phyloP scores from a whole-genome alignment of 768 basidiomycete genomes.

The Boletales sp. region DNA sequence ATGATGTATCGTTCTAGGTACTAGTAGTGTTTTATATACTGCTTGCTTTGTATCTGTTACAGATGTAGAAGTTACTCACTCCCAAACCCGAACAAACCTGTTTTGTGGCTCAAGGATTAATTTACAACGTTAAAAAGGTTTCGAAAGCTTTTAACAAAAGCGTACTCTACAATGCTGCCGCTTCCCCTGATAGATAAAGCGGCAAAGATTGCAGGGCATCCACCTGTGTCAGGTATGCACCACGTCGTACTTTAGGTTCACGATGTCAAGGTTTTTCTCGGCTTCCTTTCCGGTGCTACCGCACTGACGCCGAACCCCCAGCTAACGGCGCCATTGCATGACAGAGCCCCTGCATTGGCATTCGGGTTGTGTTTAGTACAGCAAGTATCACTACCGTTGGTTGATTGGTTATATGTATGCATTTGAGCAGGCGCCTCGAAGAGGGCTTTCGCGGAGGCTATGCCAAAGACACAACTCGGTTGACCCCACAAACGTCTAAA shows the following conservation, averaged over 20 bases:
- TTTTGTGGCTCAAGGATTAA: no score
- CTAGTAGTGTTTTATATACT: no score
- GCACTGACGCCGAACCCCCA: slow-evolving; percentile 23
- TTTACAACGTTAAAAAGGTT: no score
- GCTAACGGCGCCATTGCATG: slow-evolving; percentile 32
- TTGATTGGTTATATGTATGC: slow-evolving; percentile 43
- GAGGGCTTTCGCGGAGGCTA: slow-evolving; percentile 47
- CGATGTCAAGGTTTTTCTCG: slow-evolving; percentile 37
- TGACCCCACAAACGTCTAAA: no score
- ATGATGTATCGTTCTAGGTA: no score
- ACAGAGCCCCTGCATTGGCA: slow-evolving; percentile 35
- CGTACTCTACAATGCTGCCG: slow-evolving; percentile 23
- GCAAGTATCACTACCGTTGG: slow-evolving; percentile 30
- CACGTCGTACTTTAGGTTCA: not conserved
- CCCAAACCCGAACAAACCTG: no score
- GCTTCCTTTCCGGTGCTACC: slow-evolving; percentile 34
- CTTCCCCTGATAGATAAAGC: slow-evolving; percentile 40
- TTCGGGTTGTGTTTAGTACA: slow-evolving; percentile 42
- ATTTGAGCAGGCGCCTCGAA: slow-evolving; percentile 54
- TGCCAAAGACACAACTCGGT: slow-evolving; percentile 50
- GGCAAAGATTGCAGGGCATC: slow-evolving; percentile 36
- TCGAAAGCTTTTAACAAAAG: no score
- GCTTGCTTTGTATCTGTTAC: no score
- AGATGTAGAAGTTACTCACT: no score
- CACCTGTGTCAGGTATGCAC: slow-evolving; percentile 30